Base-by-base conservation (phyloP, 306 rosid genomes). In the Pyrus betulifolia region DNA sequence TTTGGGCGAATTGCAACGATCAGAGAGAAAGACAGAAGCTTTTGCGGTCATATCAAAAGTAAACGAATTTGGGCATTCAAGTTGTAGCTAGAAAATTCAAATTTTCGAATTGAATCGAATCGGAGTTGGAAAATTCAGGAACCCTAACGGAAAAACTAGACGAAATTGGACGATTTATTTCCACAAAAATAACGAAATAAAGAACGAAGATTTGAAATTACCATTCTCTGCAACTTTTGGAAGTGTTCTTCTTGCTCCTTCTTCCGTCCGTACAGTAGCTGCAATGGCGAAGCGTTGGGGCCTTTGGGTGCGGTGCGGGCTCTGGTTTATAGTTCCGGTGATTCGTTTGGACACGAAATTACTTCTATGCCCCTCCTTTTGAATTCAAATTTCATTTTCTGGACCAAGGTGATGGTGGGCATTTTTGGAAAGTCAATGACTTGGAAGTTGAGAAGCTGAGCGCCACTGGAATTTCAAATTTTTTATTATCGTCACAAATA, bases 111-210 rank as follows among this genome's bases (percentile, higher is more conserved):
- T 66, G 11, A 45, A 31, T 8, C 19, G 21, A 28, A 78, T 61
- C 27, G 69, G 61, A 25, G 22, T 42, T 38, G 55, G 18, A 75
- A 54, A 71, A 52, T 44, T 30, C 2, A 54, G 70, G 79, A 88
- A 85, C 84, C 96, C 88, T 86, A 88, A 74, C 42, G 15, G 75
- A 35, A n/a, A 44, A 40, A 57, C 33, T 64, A n/a, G n/a, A 27
- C 22, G 70, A 25, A 59, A 54, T 28, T n/a, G 27, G 18, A 79
- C 35, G 11, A 10, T 35, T 62, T 42, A 38, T 52, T 63, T 31
- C 57, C 31, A 57, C 17, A 25, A 3, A 51, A 61, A 74, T 30
- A 18, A 10, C 38, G 70, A 31, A 28, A 38, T 6, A 67, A n/a
- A 59, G 23, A 27, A 22, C 52, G 10, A 46, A 4, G 14, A 64